These are phyloP conservation scores for Agaricus blazei DNA, from an alignment of 768 basidiomycete genomes.

Conservation along the genomic window DNA sequence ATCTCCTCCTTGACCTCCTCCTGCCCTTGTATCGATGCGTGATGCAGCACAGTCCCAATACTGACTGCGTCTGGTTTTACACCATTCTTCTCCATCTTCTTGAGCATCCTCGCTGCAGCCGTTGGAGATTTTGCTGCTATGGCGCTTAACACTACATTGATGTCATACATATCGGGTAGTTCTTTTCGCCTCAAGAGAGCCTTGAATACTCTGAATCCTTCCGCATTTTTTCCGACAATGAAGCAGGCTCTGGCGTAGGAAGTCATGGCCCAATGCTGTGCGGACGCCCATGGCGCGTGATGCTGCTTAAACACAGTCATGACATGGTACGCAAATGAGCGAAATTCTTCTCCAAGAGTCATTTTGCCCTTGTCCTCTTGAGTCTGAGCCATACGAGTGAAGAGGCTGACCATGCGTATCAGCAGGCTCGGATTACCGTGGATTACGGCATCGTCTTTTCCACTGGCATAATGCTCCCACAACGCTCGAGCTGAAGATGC, in stretches of 20 bases:
- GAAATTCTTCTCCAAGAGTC: background rate
- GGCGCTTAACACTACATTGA: conserved; percentile 57
- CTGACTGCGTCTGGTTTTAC: conserved; percentile 48
- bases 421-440: conserved; percentile 38
- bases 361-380: conserved; percentile 12
- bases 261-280: conserved; percentile 48
- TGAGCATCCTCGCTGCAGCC: conserved; percentile 41
- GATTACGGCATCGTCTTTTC: conserved; percentile 34
- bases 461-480: conserved; percentile 51
- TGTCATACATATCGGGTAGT: conserved; percentile 56
- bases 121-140: conserved; percentile 46
- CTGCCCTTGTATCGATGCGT: conserved; percentile 44
- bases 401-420: conserved; percentile 50
- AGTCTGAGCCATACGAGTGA: conserved; percentile 21
- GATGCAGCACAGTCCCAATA: conserved; percentile 59
- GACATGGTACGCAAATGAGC: conserved; percentile 25
- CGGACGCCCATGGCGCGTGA: conserved; percentile 42
- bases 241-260: conserved; percentile 61
- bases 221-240: conserved; percentile 41
- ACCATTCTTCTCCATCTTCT: conserved; percentile 43
- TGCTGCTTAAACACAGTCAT: conserved; percentile 34
- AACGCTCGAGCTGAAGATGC: conserved; percentile 43
- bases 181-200: conserved; percentile 42
- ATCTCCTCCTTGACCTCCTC: conserved; percentile 37
- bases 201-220: conserved; percentile 44